phyloP scores from a whole-genome alignment of 306 rosid species.

The Corylus heterophylla region DNA sequence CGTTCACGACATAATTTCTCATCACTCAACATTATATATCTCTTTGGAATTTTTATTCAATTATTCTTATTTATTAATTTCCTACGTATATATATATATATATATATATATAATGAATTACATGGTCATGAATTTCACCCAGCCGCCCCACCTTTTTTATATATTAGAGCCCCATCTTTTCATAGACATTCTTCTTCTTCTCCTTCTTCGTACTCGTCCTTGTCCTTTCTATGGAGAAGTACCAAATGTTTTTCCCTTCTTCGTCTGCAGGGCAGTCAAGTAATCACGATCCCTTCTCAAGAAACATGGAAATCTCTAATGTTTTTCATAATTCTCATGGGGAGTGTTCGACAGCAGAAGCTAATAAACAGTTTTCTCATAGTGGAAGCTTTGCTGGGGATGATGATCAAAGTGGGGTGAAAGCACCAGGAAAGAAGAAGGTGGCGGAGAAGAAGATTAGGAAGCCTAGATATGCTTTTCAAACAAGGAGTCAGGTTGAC shows the following conservation, averaged over 20 bases:
- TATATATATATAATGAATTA: too few relatives aligned
- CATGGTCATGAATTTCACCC: background rate
- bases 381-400: background rate
- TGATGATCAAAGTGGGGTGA: background rate
- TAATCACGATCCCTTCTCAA: conserved; percentile 17
- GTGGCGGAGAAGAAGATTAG: conserved; percentile 37
- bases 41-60: background rate
- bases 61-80: too few relatives aligned
- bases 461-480: conserved; percentile 73
- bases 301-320: conserved; percentile 26
- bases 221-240: conserved; percentile 45
- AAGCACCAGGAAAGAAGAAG: background rate
- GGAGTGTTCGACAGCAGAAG: conserved; percentile 31
- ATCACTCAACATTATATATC: conserved; percentile 9
- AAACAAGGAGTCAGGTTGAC: conserved; percentile 77
- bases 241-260: conserved; percentile 58
- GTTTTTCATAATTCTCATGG: conserved; percentile 21
- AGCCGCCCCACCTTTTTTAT: conserved; percentile 42
- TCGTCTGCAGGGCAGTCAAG: conserved; percentile 34
- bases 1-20: conserved; percentile 49
- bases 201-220: background rate
- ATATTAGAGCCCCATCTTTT: conserved; percentile 20
- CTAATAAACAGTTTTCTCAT: background rate
- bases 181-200: conserved; percentile 24
- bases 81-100: too few relatives aligned